Percentiles rank a stretch among this genome's conserved stretches.
Evolutionary conservation across 2,329 filamentous ascomycete species (phyloP).

Genomic region (Epichloe brachyelytri): DNA sequence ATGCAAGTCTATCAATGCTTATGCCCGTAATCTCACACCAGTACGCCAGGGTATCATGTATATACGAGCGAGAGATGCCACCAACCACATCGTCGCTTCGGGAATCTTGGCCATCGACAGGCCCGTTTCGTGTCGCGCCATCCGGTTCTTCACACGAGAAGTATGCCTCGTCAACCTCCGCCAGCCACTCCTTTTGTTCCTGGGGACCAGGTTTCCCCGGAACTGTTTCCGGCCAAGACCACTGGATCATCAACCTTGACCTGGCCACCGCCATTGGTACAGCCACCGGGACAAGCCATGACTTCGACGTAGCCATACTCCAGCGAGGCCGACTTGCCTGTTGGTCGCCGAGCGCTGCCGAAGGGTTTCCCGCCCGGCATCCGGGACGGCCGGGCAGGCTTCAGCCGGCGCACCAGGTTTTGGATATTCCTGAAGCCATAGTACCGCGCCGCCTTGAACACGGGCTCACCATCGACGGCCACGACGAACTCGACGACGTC

Average conservation of each 20-base stretch:
- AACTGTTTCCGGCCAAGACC: conserved; percentile 36
- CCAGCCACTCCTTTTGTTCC: conserved; percentile 79
- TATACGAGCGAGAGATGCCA: conserved; percentile 51
- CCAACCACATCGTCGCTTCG: conserved; percentile 34
- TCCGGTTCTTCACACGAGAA: conserved; percentile 58
- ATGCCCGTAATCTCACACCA: conserved; percentile 67
- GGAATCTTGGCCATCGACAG: conserved; percentile 7
- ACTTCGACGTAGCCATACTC: conserved; percentile 95
- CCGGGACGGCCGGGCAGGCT: conserved; percentile 63
- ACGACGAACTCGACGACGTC: conserved; percentile 84
- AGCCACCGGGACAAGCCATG: conserved; percentile 98
- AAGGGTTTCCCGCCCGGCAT: conserved; percentile 63
- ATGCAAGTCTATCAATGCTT: conserved; percentile 56
- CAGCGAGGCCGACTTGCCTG: conserved; percentile 33
- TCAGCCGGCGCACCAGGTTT: conserved; percentile 85
- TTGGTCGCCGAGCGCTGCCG: conserved; percentile 40
- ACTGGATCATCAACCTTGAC: conserved; percentile 77
- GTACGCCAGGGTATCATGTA: conserved; percentile 57
- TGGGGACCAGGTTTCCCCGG: conserved; percentile 50
- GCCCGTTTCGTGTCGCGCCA: conserved; percentile 8
- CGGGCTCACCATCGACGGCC: conserved; percentile 37
- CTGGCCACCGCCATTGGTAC: conserved; percentile 94
- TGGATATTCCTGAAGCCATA: conserved; percentile 98
- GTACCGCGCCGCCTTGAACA: conserved; percentile 77
- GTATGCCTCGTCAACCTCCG: conserved; percentile 77